A percentile compares a stretch with the other conserved stretches of the same genome.
phyloP scores from a whole-genome alignment of 106 monocot species.

The Vanilla planifolia region DNA sequence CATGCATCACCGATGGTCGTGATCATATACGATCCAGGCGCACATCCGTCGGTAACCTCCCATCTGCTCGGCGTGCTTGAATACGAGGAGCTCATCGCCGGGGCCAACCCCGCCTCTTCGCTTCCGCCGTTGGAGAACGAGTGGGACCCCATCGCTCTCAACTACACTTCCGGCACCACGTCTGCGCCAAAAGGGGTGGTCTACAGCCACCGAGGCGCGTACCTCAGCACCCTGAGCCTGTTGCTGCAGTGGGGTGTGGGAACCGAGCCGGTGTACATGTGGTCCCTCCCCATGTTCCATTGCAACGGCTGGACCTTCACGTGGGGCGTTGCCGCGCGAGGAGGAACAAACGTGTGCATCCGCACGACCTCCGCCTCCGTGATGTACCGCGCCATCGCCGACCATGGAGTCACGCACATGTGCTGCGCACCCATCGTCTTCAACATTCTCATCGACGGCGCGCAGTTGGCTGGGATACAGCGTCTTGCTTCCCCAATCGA shows the following conservation, averaged over 20 bases:
- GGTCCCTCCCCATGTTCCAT: slow-evolving; percentile 95
- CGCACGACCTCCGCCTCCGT: slow-evolving; percentile 37
- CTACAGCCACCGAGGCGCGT: slow-evolving; percentile 90
- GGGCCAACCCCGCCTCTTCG: slow-evolving; percentile 23
- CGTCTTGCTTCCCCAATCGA: slow-evolving; percentile 12
- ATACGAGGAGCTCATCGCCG: slow-evolving; percentile 52
- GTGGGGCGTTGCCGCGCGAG: slow-evolving; percentile 83
- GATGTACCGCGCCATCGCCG: slow-evolving; percentile 56
- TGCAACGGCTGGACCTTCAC: slow-evolving; percentile 97
- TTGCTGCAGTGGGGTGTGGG: slow-evolving; percentile 78
- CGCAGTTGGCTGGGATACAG: slow-evolving; percentile 10
- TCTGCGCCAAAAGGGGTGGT: slow-evolving; percentile 85
- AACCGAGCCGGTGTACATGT: slow-evolving; percentile 68
- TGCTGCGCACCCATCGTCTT: slow-evolving; percentile 79
- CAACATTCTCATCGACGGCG: slow-evolving; percentile 36
- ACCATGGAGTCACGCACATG: slow-evolving; percentile 74
- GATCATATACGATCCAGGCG: slow-evolving; percentile 39
- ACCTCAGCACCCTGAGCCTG: slow-evolving; percentile 58
- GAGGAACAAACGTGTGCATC: slow-evolving; percentile 78
- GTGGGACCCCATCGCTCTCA: slow-evolving; percentile 70
- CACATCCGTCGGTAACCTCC: slow-evolving; percentile 14
- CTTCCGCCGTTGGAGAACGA: slow-evolving; percentile 38
- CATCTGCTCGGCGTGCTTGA: slow-evolving; percentile 24
- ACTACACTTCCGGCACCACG: slow-evolving; percentile 93
- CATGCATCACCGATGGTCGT: slow-evolving; percentile 17